phyloP scores from a whole-genome alignment of 768 basidiomycete genomes.

The Mycena floridula region DNA sequence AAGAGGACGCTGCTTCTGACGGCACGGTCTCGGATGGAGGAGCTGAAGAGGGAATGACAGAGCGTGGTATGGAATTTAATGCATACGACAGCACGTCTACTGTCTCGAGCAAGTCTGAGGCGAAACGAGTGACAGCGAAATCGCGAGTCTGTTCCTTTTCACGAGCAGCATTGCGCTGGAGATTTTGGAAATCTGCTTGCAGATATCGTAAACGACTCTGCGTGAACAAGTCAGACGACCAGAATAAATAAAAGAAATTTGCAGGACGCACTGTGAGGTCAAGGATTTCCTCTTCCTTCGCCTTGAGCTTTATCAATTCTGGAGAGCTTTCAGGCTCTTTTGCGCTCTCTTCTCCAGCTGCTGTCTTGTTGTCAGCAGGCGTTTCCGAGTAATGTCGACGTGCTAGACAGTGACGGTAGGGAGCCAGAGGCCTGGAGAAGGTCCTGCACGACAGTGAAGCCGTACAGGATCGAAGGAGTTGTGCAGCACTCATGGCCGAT shows the following conservation, averaged over 20 bases:
- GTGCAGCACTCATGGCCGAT: no score
- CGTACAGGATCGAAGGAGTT: slow-evolving; percentile 57
- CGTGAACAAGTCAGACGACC: slow-evolving; percentile 9
- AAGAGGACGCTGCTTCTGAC: slow-evolving; percentile 22
- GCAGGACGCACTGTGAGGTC: slow-evolving; percentile 67
- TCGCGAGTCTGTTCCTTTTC: slow-evolving; percentile 92
- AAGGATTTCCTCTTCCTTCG: slow-evolving; percentile 74
- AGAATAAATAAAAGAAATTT: slow-evolving; percentile 2
- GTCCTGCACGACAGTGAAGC: slow-evolving; percentile 47
- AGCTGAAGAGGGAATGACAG: slow-evolving; percentile 29
- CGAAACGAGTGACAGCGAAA: slow-evolving; percentile 90
- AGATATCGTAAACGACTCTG: slow-evolving; percentile 88
- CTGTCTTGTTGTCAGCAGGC: slow-evolving; percentile 3
- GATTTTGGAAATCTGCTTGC: slow-evolving; percentile 93
- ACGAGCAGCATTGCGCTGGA: slow-evolving; percentile 84
- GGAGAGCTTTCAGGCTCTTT: slow-evolving; percentile 16
- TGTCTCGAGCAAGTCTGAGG: slow-evolving; percentile 81
- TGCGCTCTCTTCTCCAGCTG: slow-evolving; percentile 18
- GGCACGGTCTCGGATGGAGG: slow-evolving; percentile 12
- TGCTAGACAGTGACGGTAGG: slow-evolving; percentile 19
- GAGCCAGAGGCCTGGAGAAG: slow-evolving; percentile 10
- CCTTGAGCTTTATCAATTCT: slow-evolving; percentile 58
- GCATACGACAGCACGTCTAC: slow-evolving; percentile 87
- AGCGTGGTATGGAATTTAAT: slow-evolving; percentile 66
- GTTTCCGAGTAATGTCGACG: slow-evolving; percentile 54